Conservation (phyloP, 2,329 filamentous ascomycete species). For the Fusarium miscanthi region DNA sequence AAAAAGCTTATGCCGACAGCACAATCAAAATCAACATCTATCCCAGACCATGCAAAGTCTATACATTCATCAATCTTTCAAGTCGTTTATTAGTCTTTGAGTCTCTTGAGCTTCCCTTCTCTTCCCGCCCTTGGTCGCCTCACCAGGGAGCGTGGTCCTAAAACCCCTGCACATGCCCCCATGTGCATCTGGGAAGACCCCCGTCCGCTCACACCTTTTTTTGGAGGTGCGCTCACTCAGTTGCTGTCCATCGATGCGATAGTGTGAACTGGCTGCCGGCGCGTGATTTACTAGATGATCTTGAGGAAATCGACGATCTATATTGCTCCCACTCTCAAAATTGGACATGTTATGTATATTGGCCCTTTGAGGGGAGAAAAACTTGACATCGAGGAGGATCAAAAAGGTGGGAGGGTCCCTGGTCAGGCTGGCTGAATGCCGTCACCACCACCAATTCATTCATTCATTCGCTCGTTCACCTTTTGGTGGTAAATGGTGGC, state of each 20-base stretch:
- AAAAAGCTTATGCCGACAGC: neutral
- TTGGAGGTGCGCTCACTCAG: constrained; percentile 17
- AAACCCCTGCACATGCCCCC: constrained; percentile 20
- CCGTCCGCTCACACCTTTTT: constrained; percentile 37
- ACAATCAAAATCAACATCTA: neutral
- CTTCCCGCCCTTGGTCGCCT: constrained; percentile 22
- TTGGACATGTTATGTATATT: no score
- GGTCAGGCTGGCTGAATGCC: constrained; percentile 31
- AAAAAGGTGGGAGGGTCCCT: constrained; percentile 21
- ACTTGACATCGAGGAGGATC: neutral
- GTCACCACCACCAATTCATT: constrained; percentile 17
- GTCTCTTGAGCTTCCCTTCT: neutral
- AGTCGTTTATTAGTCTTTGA: neutral
- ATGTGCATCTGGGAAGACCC: constrained; percentile 21
- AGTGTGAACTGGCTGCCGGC: neutral
- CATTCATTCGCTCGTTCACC: neutral
- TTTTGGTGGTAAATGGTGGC: constrained; percentile 15
- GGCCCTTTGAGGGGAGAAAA: neutral
- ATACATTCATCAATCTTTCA: neutral
- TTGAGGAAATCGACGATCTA: neutral
- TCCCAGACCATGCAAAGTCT: neutral
- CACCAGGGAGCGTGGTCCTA: constrained; percentile 25
- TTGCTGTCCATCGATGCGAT: neutral
- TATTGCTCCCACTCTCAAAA: neutral
- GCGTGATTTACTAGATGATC: neutral